A percentile compares a stretch with the other conserved stretches of the same genome.
These are phyloP conservation scores for Arthrobotrys entomopaga DNA, from an alignment of 2,329 filamentous ascomycete genomes.

Conservation along the genomic window DNA sequence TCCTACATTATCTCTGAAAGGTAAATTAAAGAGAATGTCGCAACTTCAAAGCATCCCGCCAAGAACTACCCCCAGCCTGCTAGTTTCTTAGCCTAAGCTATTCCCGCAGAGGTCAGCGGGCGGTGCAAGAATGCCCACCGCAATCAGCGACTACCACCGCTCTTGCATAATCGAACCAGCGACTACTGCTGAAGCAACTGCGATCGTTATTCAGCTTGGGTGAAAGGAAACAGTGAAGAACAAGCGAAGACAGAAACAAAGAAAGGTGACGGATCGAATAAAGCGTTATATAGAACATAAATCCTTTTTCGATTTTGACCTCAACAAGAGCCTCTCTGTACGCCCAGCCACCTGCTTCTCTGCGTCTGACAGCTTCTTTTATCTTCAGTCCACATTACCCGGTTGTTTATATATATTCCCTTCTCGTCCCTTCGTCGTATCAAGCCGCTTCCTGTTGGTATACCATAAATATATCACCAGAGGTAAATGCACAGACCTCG, in stretches of 20 bases:
- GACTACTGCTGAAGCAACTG: too few species aligned
- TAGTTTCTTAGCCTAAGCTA: slow-evolving; percentile 28
- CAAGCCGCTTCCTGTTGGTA: not conserved
- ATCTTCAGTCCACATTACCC: not conserved
- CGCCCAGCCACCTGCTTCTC: not conserved
- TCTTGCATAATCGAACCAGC: too few species aligned
- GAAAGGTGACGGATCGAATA: slow-evolving; percentile 4
- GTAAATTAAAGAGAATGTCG: too few species aligned
- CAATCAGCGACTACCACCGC: not conserved
- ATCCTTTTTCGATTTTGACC: slow-evolving; percentile 14
- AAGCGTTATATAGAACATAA: not conserved
- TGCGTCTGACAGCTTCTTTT: not conserved
- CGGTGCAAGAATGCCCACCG: slow-evolving; percentile 11
- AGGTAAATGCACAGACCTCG: too few species aligned
- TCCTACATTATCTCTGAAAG: not conserved
- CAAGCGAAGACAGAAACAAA: too few species aligned
- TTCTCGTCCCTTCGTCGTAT: too few species aligned
- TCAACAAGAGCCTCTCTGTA: too few species aligned
- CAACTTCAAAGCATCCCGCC: slow-evolving; percentile 13
- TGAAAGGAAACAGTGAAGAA: not conserved
- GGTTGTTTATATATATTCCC: too few species aligned
- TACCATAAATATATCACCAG: not conserved
- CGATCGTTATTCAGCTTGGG: slow-evolving; percentile 18
- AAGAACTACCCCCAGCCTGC: slow-evolving; percentile 34
- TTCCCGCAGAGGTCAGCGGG: slow-evolving; percentile 2